Conservation (phyloP, 495 filamentous ascomycete species). For the Penicillium ochrochloron region DNA sequence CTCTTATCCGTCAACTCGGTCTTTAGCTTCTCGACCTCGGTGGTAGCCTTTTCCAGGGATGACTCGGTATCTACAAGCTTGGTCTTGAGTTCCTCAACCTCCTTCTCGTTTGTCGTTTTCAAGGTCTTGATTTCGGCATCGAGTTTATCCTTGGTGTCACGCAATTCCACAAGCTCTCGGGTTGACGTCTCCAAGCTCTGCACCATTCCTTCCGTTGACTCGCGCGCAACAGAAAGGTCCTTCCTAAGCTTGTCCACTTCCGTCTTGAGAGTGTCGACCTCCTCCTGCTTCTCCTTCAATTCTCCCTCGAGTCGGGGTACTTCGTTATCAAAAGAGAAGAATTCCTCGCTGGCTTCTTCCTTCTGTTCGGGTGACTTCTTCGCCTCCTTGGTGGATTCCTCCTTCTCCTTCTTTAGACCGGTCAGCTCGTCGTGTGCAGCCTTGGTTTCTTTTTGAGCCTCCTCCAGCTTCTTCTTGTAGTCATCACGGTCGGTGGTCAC, state of each 20-base stretch:
- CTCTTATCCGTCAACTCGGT: constrained; percentile 59
- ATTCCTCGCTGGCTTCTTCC: constrained; percentile 67
- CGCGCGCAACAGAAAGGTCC: constrained; percentile 60
- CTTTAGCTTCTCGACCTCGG: constrained; percentile 57
- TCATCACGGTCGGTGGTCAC: constrained; percentile 81
- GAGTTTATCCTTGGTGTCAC: constrained; percentile 61
- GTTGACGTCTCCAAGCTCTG: constrained; percentile 64
- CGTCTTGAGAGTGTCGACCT: constrained; percentile 66
- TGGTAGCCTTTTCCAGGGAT: constrained; percentile 48
- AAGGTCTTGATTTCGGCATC: constrained; percentile 49
- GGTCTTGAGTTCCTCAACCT: constrained; percentile 47
- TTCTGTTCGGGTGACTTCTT: constrained; percentile 31
- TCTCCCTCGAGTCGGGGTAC: constrained; percentile 67
- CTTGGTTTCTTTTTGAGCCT: constrained; percentile 67
- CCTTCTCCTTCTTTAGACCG: constrained; percentile 49
- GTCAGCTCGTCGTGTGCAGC: constrained; percentile 58
- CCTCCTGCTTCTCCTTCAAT: constrained; percentile 63
- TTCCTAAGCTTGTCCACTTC: constrained; percentile 61
- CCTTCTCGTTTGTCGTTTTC: constrained; percentile 36
- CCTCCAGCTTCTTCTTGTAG: constrained; percentile 74
- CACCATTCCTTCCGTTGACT: constrained; percentile 68
- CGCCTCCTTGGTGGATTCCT: constrained; percentile 30
- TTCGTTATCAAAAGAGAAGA: constrained; percentile 88
- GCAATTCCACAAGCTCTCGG: constrained; percentile 59
- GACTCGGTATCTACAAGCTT: constrained; percentile 50